phyloP scores from a whole-genome alignment of 306 rosid genomes.

The Delonix regia region DNA sequence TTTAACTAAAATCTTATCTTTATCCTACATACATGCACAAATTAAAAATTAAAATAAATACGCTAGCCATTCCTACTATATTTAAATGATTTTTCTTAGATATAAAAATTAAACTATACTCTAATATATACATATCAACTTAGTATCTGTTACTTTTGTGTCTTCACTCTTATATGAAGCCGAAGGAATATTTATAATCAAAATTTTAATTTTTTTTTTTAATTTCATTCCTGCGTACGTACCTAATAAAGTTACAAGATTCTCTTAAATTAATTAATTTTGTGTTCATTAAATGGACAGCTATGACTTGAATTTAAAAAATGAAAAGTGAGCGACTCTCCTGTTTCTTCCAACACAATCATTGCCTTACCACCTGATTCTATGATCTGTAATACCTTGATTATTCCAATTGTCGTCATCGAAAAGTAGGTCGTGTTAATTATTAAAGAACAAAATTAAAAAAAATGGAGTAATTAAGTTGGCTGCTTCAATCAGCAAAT shows the following conservation, averaged over 20 bases:
- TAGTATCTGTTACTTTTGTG: too few relatives aligned
- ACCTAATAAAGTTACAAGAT: not conserved
- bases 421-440: not conserved
- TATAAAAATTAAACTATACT: too few relatives aligned
- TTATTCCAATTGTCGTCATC: slow-evolving; percentile 5
- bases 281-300: not conserved
- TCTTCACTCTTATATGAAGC: too few relatives aligned
- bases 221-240: not conserved
- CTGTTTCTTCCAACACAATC: slow-evolving; percentile 1
- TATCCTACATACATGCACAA: not conserved
- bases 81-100: too few relatives aligned
- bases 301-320: not conserved
- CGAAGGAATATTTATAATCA: too few relatives aligned
- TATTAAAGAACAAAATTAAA: not conserved
- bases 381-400: slow-evolving; percentile 30
- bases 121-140: too few relatives aligned
- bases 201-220: too few relatives aligned
- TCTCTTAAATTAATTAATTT: not conserved
- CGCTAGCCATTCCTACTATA: too few relatives aligned
- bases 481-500: not conserved
- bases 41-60: too few relatives aligned
- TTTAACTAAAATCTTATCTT: not conserved
- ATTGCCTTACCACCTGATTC: slow-evolving; percentile 27
- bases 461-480: not conserved
- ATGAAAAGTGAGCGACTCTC: not conserved